A percentile compares a stretch with the other conserved stretches of the same genome.
These are phyloP conservation scores for Trichoderma asperellum DNA, from an alignment of 2,329 filamentous ascomycete genomes.

Conservation along the genomic window DNA sequence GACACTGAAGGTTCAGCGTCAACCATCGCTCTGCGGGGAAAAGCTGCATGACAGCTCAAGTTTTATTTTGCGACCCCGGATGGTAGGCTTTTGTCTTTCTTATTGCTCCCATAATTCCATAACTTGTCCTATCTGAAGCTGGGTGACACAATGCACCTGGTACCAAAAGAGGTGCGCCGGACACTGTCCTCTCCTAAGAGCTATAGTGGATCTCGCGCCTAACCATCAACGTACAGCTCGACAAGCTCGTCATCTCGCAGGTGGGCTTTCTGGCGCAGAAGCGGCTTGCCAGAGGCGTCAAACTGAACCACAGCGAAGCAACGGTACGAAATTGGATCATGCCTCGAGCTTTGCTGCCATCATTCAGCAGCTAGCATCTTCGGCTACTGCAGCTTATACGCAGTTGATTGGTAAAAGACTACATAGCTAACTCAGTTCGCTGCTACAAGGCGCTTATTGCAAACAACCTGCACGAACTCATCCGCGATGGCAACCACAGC, in stretches of 20 bases:
- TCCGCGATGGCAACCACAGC: constrained; percentile 91
- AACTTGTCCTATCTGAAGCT: not conserved
- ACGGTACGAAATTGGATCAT: constrained; percentile 56
- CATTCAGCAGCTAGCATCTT: not conserved
- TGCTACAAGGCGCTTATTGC: constrained; percentile 72
- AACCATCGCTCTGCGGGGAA: not conserved
- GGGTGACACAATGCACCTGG: constrained; percentile 48
- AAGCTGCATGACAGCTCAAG: not conserved
- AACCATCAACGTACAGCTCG: constrained; percentile 62
- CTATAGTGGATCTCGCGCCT: constrained; percentile 1
- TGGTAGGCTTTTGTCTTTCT: not conserved
- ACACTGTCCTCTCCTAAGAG: not conserved
- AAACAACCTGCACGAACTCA: constrained; percentile 90
- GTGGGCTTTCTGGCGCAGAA: constrained; percentile 85
- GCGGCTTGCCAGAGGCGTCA: constrained; percentile 83
- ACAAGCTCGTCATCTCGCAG: constrained; percentile 94
- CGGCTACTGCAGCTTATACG: not conserved
- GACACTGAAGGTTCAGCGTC: not conserved
- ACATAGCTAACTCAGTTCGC: not conserved
- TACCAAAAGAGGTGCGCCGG: constrained; percentile 52
- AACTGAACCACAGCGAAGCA: constrained; percentile 88
- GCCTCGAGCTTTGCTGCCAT: not conserved
- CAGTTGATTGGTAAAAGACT: not conserved
- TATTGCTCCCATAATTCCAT: not conserved
- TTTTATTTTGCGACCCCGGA: not conserved